These are phyloP conservation scores for Spatholobus suberectus DNA, from an alignment of 306 rosid genomes.

Conservation along the genomic window DNA sequence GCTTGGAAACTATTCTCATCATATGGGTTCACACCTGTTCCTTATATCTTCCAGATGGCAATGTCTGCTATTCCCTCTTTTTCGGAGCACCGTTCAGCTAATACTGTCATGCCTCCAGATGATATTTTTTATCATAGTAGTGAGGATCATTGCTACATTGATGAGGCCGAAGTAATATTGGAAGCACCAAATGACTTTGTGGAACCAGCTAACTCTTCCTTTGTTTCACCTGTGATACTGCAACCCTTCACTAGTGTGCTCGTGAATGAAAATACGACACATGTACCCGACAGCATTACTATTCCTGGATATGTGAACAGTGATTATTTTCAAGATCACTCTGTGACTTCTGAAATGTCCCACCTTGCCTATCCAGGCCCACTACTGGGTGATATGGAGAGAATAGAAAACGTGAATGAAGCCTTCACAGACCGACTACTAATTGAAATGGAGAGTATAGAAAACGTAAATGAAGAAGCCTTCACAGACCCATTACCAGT, in stretches of 20 bases:
- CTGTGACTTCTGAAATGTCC: conserved; percentile 34
- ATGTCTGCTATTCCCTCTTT: conserved; percentile 33
- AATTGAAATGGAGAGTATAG: conserved; percentile 42
- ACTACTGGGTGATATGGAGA: conserved; percentile 40
- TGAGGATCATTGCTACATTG: conserved; percentile 19
- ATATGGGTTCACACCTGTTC: conserved; percentile 13
- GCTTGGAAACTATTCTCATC: conserved; percentile 31
- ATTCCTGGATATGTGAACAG: conserved; percentile 18
- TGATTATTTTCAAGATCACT: conserved; percentile 23
- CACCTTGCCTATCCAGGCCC: conserved; percentile 18
- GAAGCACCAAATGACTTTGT: not conserved
- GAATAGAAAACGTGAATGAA: conserved; percentile 35
- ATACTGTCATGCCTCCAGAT: conserved; percentile 26
- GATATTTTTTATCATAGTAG: not conserved
- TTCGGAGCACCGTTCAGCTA: conserved; percentile 12
- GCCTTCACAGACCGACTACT: conserved; percentile 34
- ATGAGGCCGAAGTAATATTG: conserved; percentile 18
- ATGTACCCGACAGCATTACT: conserved; percentile 5
- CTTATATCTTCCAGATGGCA: conserved; percentile 36
- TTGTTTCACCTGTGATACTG: conserved; percentile 19
- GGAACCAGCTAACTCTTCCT: conserved; percentile 20
- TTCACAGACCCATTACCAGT: conserved; percentile 32
- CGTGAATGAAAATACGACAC: conserved; percentile 6
- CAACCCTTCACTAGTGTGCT: conserved; percentile 21
- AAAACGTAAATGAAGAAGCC: conserved; percentile 38